Evolutionary conservation across 306 rosid species (phyloP), one percentile per base, ranked within the genome.

Genomic region (Sechiopsis laciniata): DNA sequence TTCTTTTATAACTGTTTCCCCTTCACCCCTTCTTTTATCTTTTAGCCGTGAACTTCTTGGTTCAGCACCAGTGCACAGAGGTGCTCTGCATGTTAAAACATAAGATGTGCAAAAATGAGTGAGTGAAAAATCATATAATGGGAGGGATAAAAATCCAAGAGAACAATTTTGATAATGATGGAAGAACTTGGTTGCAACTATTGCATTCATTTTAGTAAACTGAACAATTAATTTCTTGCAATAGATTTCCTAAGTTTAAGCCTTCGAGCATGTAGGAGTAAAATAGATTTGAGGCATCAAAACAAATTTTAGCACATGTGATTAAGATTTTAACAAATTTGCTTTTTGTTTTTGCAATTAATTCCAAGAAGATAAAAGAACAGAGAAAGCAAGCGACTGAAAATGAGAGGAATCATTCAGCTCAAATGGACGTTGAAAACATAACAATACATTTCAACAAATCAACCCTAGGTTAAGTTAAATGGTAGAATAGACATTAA

Each of bases 41-140:
- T 91, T 95, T 73, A 95, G 92, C 63, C 97, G 86, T 75, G 95
- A 95, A 81, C 99, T 95, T 60, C 96, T 87, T 78, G 99, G 99
- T 80, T 80, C 95, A 60, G 85, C 72, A 82, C 78, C 74, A 62
- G 79, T 77, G 77, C 82, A 73, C 42, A 56, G 78, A 68, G 95
- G 95, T 53, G 81, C 73, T 83, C 99, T 95, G 85, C 72, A 78
- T 48, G 40, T 72, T n/a, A 74, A 85, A 72, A 80, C 13, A 54
- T 54, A 32, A 71, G 19, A 52, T 16, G n/a, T 52, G 29, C 20
- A 54, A 15, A 15, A 71, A 32, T 12, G 11, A 69, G 17, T 20
- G 46, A 69, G 45, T 22, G 57, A 32, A 26, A 26, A 48, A 32
- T 21, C 56, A 67, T 42, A 67, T 42, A 46, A 7, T 45, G 16